Conservation (phyloP, 176 grass and related monocot genomes). For the Lolium rigidum region DNA sequence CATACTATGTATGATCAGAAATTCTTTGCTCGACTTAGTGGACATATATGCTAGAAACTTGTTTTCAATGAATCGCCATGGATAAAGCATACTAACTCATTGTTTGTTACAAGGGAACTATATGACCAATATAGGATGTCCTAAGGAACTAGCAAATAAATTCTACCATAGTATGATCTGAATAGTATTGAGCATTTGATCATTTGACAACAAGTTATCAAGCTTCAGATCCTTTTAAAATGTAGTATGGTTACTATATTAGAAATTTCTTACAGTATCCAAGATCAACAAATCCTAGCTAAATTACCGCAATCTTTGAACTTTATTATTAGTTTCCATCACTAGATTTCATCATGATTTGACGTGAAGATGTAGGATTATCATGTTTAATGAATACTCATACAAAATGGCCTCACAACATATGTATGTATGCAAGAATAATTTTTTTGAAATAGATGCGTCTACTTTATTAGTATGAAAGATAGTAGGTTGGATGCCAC, state of each 20-base stretch:
- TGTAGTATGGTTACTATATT: not conserved
- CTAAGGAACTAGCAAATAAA: not conserved
- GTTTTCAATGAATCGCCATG: no score
- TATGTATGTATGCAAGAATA: not conserved
- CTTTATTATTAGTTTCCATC: not conserved
- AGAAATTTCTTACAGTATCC: not conserved
- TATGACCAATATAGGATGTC: not conserved
- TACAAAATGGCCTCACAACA: not conserved
- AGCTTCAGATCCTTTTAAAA: not conserved
- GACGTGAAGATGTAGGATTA: not conserved
- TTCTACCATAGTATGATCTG: not conserved
- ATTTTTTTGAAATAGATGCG: not conserved
- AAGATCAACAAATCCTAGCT: not conserved
- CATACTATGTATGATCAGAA: not conserved
- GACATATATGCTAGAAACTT: no score
- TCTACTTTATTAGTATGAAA: not conserved
- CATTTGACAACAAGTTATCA: not conserved
- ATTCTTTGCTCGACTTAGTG: not conserved
- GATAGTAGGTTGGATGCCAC: not conserved
- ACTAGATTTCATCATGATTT: not conserved
- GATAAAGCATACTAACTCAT: no score
- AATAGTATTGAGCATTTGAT: not conserved
- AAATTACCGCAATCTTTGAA: not conserved
- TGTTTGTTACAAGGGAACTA: not conserved
- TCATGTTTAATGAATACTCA: not conserved